phyloP scores from a whole-genome alignment of 2,329 filamentous ascomycete species.

The Plectosphaerella sp. region DNA sequence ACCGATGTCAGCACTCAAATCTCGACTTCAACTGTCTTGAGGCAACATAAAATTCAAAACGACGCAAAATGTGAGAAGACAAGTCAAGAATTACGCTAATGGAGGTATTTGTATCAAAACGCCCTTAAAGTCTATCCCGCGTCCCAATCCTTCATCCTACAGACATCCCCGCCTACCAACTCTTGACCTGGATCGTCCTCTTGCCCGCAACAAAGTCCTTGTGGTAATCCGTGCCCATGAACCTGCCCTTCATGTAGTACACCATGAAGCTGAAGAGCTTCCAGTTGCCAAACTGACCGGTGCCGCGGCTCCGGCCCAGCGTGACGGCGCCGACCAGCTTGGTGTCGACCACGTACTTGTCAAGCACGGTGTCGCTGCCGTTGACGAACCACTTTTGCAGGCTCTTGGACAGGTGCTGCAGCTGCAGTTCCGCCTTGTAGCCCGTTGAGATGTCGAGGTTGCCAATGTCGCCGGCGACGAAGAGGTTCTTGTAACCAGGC shows the following conservation, averaged over 20 bases:
- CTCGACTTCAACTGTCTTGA: too few species aligned
- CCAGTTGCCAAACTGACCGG: conserved; percentile 27
- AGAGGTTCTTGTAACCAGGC: conserved; percentile 32
- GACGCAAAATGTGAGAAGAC: not conserved
- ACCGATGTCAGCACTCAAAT: too few species aligned
- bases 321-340: conserved; percentile 30
- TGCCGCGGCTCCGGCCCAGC: conserved; percentile 31
- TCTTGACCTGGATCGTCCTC: conserved; percentile 6
- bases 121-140: not conserved
- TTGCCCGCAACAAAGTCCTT: conserved; percentile 7
- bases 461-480: conserved; percentile 39
- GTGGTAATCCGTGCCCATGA: conserved; percentile 15
- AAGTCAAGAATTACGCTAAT: not conserved
- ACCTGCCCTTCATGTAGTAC: conserved; percentile 25
- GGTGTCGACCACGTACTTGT: conserved; percentile 15
- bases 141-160: not conserved
- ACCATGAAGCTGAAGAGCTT: conserved; percentile 25
- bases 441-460: conserved; percentile 31
- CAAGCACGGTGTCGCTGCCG: conserved; percentile 14
- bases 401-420: conserved; percentile 25
- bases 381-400: conserved; percentile 25
- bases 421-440: conserved; percentile 24
- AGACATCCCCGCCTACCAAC: conserved; percentile 2
- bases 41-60: too few species aligned
- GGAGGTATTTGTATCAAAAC: not conserved